phyloP scores from a whole-genome alignment of 345 rosid genomes.

The Mercurialis annua region DNA sequence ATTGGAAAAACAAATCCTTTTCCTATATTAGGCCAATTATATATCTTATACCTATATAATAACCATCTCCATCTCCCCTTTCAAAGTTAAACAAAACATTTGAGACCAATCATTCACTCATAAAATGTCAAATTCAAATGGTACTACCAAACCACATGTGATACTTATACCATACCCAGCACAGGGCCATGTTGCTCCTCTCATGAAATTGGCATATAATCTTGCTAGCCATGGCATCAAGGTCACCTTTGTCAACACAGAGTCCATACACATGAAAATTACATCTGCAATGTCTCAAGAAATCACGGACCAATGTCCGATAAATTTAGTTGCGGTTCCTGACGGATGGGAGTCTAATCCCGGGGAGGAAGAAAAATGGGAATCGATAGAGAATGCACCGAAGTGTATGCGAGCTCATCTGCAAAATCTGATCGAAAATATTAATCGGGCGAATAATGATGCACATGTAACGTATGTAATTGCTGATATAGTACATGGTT shows the following conservation, averaged over 20 bases:
- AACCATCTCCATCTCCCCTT: background rate
- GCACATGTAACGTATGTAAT: background rate
- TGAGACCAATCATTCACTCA: too few species aligned
- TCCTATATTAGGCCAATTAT: too few species aligned
- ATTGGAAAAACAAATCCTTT: too few species aligned
- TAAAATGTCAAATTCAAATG: too few species aligned
- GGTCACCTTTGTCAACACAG: slow-evolving; percentile 38
- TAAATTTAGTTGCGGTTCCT: slow-evolving; percentile 29
- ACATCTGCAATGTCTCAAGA: slow-evolving; percentile 15
- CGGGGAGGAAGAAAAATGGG: slow-evolving; percentile 9
- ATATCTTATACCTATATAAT: too few species aligned
- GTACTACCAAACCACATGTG: slow-evolving; percentile 23
- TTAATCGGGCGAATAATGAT: slow-evolving; percentile 9
- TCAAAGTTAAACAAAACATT: background rate
- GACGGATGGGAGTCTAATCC: slow-evolving; percentile 12
- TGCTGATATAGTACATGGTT: slow-evolving; percentile 2
- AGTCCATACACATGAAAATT: slow-evolving; percentile 20
- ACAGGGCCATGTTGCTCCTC: slow-evolving; percentile 19
- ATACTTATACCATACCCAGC: slow-evolving; percentile 31
- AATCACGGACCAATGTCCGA: background rate
- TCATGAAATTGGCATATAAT: slow-evolving; percentile 33
- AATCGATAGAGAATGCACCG: slow-evolving; percentile 3
- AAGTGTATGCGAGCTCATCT: slow-evolving; percentile 21
- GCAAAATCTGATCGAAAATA: slow-evolving; percentile 24
- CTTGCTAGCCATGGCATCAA: slow-evolving; percentile 34